Percentiles rank a stretch among this genome's conserved stretches.
These are phyloP conservation scores for Misopates orontium DNA, from an alignment of 257 asterid genomes.

Conservation along the genomic window DNA sequence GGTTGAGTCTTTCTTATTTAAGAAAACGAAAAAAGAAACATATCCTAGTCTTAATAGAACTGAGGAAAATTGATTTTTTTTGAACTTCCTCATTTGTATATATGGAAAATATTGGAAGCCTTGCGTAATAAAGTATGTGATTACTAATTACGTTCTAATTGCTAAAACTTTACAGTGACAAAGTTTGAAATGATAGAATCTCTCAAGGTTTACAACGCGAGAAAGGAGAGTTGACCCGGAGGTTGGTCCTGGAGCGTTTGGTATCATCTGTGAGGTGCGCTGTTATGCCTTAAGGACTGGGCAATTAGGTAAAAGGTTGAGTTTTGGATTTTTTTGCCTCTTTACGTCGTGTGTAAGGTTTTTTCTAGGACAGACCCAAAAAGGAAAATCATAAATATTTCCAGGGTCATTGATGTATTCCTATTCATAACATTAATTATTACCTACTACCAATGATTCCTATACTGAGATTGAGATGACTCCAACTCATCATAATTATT, in stretches of 20 bases:
- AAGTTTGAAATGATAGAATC: neutral
- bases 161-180: neutral
- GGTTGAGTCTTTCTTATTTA: neutral
- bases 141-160: neutral
- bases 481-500: constrained; percentile 4
- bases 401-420: constrained; percentile 28
- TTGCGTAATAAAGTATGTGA: constrained; percentile 8
- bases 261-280: constrained; percentile 21
- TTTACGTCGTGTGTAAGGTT: constrained; percentile 24
- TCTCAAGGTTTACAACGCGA: constrained; percentile 17
- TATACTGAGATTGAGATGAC: neutral
- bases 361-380: constrained; percentile 19
- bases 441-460: constrained; percentile 35
- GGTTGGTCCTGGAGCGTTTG: constrained; percentile 9
- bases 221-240: neutral
- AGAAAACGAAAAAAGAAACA: neutral
- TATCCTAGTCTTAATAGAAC: neutral
- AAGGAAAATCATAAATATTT: constrained; percentile 24
- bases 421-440: constrained; percentile 31
- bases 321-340: constrained; percentile 33
- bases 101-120: constrained; percentile 10
- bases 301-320: constrained; percentile 23
- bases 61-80: constrained; percentile 1
- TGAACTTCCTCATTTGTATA: neutral
- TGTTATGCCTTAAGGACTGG: constrained; percentile 22